Conservation (phyloP, 2,329 filamentous ascomycete species). For the Penicillium sclerotigenum region DNA sequence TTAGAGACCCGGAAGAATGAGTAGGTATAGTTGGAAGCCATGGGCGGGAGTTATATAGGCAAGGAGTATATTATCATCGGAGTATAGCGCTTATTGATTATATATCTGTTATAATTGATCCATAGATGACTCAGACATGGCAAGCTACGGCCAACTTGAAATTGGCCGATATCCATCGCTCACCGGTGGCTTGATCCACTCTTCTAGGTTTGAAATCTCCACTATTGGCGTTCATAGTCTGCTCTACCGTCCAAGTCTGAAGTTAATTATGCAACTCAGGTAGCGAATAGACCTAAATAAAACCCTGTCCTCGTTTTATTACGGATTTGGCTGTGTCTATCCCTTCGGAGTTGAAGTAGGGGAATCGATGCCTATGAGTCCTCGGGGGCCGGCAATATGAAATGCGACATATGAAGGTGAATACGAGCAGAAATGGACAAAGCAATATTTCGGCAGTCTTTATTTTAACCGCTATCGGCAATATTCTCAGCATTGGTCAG, state of each 20-base stretch:
- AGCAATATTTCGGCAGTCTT: background rate
- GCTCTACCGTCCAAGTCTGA: background rate
- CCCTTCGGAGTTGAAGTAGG: background rate
- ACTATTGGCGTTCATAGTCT: background rate
- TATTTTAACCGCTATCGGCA: background rate
- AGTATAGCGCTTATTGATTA: background rate
- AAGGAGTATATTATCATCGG: no score
- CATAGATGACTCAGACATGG: background rate
- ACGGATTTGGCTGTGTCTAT: background rate
- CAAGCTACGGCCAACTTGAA: background rate
- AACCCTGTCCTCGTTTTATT: background rate
- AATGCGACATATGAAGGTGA: background rate
- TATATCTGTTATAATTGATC: background rate
- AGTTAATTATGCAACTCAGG: background rate
- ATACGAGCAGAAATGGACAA: background rate
- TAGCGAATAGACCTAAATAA: background rate
- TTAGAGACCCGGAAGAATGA: slow-evolving; percentile 6
- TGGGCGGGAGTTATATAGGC: background rate
- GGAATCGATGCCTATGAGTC: no score
- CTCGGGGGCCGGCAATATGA: background rate
- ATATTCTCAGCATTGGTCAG: background rate
- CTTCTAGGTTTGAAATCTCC: background rate
- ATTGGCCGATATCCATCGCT: background rate
- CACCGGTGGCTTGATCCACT: background rate
- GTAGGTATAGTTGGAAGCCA: background rate